phyloP scores from a whole-genome alignment of 441 rosid genomes.

The Populus trichocarpa region DNA sequence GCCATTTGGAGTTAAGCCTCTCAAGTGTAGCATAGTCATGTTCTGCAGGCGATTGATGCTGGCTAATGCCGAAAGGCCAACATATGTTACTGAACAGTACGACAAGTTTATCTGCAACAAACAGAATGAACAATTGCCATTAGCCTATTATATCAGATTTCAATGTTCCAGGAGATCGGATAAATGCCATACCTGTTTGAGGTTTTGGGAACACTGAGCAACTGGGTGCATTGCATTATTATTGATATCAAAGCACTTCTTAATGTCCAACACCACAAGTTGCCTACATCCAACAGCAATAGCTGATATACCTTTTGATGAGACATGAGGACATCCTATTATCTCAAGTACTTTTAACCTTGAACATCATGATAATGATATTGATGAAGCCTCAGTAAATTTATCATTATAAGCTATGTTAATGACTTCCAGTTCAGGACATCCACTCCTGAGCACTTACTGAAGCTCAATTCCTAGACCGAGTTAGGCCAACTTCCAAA shows the following conservation, averaged over 20 bases:
- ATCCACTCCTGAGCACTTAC: conserved; percentile 78
- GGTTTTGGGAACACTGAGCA: conserved; percentile 77
- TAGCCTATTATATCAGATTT: neutral
- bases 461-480: conserved; percentile 67
- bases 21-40: conserved; percentile 62
- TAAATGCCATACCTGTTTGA: conserved; percentile 52
- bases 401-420: conserved; percentile 72
- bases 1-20: conserved; percentile 64
- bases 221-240: conserved; percentile 73
- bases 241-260: conserved; percentile 64
- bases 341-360: conserved; percentile 56
- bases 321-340: conserved; percentile 73
- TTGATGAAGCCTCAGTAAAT: conserved; percentile 59
- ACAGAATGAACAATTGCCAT: conserved; percentile 1
- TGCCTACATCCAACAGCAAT: conserved; percentile 72
- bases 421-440: conserved; percentile 58
- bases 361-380: conserved; percentile 57
- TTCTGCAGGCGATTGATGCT: conserved; percentile 75
- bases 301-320: conserved; percentile 72
- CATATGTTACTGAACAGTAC: conserved; percentile 63
- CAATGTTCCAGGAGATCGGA: neutral
- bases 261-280: conserved; percentile 68
- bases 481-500: conserved; percentile 54
- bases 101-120: conserved; percentile 67
- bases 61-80: conserved; percentile 68